Conservation (phyloP, 2,329 filamentous ascomycete genomes). For the Penicillium brasilianum region DNA sequence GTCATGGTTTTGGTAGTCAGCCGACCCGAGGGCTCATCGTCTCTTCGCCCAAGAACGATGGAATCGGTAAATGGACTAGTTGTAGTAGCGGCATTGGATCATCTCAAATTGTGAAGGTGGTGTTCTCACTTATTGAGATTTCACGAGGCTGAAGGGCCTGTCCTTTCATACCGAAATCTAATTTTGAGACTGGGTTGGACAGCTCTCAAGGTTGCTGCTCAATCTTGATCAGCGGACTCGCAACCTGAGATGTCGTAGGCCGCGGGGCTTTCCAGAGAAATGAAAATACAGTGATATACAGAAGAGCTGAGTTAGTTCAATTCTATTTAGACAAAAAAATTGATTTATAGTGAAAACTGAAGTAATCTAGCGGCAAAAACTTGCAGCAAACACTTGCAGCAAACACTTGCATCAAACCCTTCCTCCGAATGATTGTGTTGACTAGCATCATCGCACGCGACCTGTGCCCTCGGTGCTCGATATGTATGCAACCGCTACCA, state of each 20-base stretch:
- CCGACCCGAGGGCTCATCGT: conserved; percentile 1
- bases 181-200: conserved; percentile 5
- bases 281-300: conserved; percentile 8
- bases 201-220: conserved; percentile 6
- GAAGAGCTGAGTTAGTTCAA: conserved; percentile 2
- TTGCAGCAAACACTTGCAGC: no score
- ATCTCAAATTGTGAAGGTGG: not conserved
- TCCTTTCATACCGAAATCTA: not conserved
- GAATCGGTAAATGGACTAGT: not conserved
- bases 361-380: not conserved
- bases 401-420: not conserved
- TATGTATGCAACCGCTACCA: not conserved
- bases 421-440: not conserved
- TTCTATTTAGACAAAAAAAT: not conserved
- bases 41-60: conserved; percentile 3
- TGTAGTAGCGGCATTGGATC: conserved; percentile 3
- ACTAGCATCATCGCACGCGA: conserved; percentile 1
- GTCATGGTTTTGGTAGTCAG: conserved; percentile 5
- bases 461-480: not conserved
- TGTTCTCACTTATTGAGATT: not conserved
- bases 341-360: conserved; percentile 3
- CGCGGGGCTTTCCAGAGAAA: not conserved
- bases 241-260: conserved; percentile 7
- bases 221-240: conserved; percentile 10
- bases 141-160: conserved; percentile 5